Conservation (phyloP, 1,284 basidiomycete genomes). For the Psilocybe mexicana region DNA sequence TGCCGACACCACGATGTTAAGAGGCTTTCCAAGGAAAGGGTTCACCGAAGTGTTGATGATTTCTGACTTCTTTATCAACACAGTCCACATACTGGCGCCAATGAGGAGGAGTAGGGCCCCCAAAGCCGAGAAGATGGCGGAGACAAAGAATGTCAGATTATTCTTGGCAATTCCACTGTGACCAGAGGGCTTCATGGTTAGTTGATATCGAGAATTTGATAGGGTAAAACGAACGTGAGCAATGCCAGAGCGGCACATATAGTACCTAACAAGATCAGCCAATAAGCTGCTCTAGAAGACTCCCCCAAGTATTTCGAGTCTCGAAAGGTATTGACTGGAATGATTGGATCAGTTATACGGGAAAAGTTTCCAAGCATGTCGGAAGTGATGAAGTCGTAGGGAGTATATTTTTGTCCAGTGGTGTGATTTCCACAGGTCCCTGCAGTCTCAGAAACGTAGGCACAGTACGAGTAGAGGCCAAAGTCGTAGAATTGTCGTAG, state of each 20-base stretch:
- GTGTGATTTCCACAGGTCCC: slow-evolving; percentile 69
- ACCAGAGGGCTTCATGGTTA: slow-evolving; percentile 11
- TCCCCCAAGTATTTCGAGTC: slow-evolving; percentile 63
- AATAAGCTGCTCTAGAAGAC: slow-evolving; percentile 70
- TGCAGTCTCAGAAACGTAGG: slow-evolving; percentile 56
- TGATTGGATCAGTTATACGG: slow-evolving; percentile 53
- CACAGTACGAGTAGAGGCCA: slow-evolving; percentile 78
- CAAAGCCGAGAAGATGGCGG: slow-evolving; percentile 54
- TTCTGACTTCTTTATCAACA: slow-evolving; percentile 64
- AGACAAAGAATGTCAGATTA: slow-evolving; percentile 66
- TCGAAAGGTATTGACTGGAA: slow-evolving; percentile 54
- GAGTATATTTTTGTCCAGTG: slow-evolving; percentile 57
- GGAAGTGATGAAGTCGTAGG: slow-evolving; percentile 57
- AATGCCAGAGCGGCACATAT: slow-evolving; percentile 65
- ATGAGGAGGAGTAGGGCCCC: slow-evolving; percentile 66
- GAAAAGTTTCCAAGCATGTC: slow-evolving; percentile 71
- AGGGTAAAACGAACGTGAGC: slow-evolving; percentile 44
- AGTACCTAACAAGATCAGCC: slow-evolving; percentile 71
- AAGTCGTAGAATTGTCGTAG: slow-evolving; percentile 73
- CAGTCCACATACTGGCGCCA: slow-evolving; percentile 75
- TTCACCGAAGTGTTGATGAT: slow-evolving; percentile 53
- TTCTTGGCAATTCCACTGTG: slow-evolving; percentile 66
- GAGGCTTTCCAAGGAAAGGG: slow-evolving; percentile 36
- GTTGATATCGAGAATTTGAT: slow-evolving; percentile 1
- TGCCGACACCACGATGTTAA: slow-evolving; percentile 63